These are phyloP conservation scores for Suhomyces prunicola DNA, from an alignment of 805 yeast genomes.

Conservation along the genomic window DNA sequence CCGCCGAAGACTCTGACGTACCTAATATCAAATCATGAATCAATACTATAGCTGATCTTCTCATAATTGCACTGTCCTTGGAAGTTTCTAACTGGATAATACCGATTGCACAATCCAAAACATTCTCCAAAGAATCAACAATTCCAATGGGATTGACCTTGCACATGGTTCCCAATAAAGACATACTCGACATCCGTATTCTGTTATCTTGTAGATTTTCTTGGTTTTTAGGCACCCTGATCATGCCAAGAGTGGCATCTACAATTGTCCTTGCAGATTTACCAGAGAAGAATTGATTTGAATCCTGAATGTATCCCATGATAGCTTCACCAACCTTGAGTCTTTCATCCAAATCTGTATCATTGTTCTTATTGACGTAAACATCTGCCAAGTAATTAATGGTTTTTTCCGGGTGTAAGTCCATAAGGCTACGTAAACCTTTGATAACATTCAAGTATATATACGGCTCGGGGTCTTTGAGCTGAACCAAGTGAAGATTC, in stretches of 20 bases:
- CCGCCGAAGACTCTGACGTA: slow-evolving; percentile 43
- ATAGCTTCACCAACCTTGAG: slow-evolving; percentile 82
- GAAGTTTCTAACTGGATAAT: slow-evolving; percentile 57
- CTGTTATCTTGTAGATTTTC: slow-evolving; percentile 49
- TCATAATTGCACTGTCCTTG: slow-evolving; percentile 51
- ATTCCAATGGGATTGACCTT: slow-evolving; percentile 57
- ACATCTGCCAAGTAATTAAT: slow-evolving; percentile 35
- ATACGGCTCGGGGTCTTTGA: slow-evolving; percentile 81
- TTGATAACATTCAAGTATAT: slow-evolving; percentile 82
- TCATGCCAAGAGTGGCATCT: slow-evolving; percentile 37
- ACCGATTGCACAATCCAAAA: slow-evolving; percentile 76
- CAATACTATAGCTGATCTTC: slow-evolving; percentile 73
- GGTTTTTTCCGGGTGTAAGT: slow-evolving; percentile 35
- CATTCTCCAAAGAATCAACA: slow-evolving; percentile 44
- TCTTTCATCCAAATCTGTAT: slow-evolving; percentile 56
- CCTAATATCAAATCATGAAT: slow-evolving; percentile 57
- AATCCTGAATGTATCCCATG: slow-evolving; percentile 50
- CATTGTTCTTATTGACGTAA: slow-evolving; percentile 28
- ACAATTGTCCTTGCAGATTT: slow-evolving; percentile 41
- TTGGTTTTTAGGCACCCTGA: slow-evolving; percentile 24
- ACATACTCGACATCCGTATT: slow-evolving; percentile 81
- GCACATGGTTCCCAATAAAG: slow-evolving; percentile 73
- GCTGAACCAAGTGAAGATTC: slow-evolving; percentile 57
- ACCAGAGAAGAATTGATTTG: slow-evolving; percentile 50
- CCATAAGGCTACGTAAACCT: slow-evolving; percentile 64